Evolutionary conservation across 805 yeast species (phyloP).

Genomic region (Starmerella vaccinii): DNA sequence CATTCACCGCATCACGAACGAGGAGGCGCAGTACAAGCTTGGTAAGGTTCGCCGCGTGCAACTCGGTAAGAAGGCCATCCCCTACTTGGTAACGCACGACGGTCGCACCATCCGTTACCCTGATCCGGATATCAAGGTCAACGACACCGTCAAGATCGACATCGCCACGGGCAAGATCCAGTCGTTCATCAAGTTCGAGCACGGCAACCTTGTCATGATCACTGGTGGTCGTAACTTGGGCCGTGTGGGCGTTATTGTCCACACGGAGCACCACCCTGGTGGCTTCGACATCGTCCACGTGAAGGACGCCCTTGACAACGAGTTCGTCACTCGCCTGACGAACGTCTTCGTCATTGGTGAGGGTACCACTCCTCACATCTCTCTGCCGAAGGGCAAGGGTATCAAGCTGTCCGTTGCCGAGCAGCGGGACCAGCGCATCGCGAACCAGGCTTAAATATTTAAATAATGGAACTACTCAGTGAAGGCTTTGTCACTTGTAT

Average conservation of each 20-base stretch:
- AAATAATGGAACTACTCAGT: conserved; percentile 11
- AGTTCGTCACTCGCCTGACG: conserved; percentile 85
- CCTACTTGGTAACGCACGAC: conserved; percentile 98
- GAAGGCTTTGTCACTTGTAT: background rate
- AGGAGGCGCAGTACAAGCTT: conserved; percentile 96
- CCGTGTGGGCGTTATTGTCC: conserved; percentile 89
- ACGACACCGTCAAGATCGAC: conserved; percentile 97
- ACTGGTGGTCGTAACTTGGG: conserved; percentile 99
- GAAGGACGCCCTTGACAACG: conserved; percentile 89
- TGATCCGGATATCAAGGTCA: conserved; percentile 91
- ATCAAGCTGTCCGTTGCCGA: conserved; percentile 89
- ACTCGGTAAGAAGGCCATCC: conserved; percentile 96
- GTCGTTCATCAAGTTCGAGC: conserved; percentile 81
- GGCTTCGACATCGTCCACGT: conserved; percentile 96
- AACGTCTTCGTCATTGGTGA: conserved; percentile 95
- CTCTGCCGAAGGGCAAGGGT: conserved; percentile 99
- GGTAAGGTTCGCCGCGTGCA: conserved; percentile 97
- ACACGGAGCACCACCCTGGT: conserved; percentile 97
- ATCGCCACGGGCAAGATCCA: conserved; percentile 90
- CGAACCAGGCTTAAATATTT: conserved; percentile 34
- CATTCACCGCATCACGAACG: conserved; percentile 98
- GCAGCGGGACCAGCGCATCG: conserved; percentile 98
- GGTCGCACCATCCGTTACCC: conserved; percentile 99
- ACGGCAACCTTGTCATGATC: conserved; percentile 84
- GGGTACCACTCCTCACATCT: conserved; percentile 86